These are phyloP conservation scores for Rhodotorula paludigena DNA, from an alignment of 768 basidiomycete species.

Conservation along the genomic window DNA sequence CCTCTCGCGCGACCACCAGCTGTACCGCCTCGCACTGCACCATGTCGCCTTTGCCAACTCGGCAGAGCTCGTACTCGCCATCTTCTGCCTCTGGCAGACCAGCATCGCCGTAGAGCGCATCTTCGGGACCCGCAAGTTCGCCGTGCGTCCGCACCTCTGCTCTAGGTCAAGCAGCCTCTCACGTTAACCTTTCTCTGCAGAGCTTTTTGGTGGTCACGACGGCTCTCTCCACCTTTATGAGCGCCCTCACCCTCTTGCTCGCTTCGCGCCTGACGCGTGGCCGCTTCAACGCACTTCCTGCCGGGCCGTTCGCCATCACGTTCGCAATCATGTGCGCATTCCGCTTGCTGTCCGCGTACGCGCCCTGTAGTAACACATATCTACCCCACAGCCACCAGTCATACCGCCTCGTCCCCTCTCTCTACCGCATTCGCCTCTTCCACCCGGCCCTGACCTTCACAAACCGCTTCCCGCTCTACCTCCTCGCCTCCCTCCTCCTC, in stretches of 20 bases:
- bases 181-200: not conserved
- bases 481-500: constrained; percentile 18
- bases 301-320: constrained; percentile 29
- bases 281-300: constrained; percentile 10
- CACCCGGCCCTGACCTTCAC: constrained; percentile 13
- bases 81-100: constrained; percentile 67
- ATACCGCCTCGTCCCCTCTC: constrained; percentile 11
- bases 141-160: constrained; percentile 42
- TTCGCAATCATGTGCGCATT: constrained; percentile 18
- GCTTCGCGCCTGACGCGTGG: not conserved
- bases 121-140: constrained; percentile 82
- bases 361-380: too few species aligned
- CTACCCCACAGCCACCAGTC: constrained; percentile 19
- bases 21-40: constrained; percentile 73
- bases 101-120: constrained; percentile 70
- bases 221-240: not conserved
- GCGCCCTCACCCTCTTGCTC: constrained; percentile 1
- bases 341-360: not conserved
- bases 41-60: constrained; percentile 76
- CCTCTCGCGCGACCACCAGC: constrained; percentile 53
- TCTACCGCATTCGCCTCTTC: constrained; percentile 29
- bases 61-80: constrained; percentile 72
- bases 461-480: constrained; percentile 17
- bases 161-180: not conserved
- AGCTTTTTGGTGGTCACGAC: constrained; percentile 24